Evolutionary conservation across 306 rosid genomes (phyloP).

Genomic region (Carpinus viminea): DNA sequence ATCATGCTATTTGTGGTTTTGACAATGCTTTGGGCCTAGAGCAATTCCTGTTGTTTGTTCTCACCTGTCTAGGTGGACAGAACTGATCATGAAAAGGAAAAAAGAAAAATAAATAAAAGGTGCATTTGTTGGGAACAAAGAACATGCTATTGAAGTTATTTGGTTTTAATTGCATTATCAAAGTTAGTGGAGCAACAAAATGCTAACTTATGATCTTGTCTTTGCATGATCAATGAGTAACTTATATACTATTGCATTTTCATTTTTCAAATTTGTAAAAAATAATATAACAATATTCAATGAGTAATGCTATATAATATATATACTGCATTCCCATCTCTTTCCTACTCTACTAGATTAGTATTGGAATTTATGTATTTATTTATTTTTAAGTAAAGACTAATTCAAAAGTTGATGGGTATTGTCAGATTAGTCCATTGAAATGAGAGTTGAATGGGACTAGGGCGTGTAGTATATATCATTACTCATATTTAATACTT

Average conservation of each 20-base stretch:
- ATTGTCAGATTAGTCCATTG: too few relatives aligned
- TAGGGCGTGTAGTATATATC: too few relatives aligned
- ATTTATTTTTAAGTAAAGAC: too few relatives aligned
- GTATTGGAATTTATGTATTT: too few relatives aligned
- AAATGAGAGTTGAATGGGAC: too few relatives aligned
- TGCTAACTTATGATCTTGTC: not conserved
- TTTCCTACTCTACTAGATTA: too few relatives aligned
- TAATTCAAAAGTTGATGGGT: too few relatives aligned
- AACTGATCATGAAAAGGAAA: not conserved
- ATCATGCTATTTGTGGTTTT: slow-evolving; percentile 58
- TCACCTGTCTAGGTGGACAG: not conserved
- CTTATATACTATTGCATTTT: not conserved
- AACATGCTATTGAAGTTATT: not conserved
- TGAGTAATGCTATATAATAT: too few relatives aligned
- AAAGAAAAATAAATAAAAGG: not conserved
- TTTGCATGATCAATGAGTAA: not conserved
- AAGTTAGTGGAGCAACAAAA: not conserved
- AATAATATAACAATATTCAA: not conserved
- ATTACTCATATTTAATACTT: not conserved
- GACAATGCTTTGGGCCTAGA: slow-evolving; percentile 76
- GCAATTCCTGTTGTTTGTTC: slow-evolving; percentile 5
- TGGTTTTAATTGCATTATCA: not conserved
- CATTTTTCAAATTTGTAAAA: not conserved
- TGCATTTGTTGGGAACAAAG: not conserved
- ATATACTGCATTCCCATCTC: too few relatives aligned